A percentile compares a stretch with the other conserved stretches of the same genome.
Conservation (phyloP, 2,329 filamentous ascomycete genomes). For the Hymenoscyphus repandus region DNA sequence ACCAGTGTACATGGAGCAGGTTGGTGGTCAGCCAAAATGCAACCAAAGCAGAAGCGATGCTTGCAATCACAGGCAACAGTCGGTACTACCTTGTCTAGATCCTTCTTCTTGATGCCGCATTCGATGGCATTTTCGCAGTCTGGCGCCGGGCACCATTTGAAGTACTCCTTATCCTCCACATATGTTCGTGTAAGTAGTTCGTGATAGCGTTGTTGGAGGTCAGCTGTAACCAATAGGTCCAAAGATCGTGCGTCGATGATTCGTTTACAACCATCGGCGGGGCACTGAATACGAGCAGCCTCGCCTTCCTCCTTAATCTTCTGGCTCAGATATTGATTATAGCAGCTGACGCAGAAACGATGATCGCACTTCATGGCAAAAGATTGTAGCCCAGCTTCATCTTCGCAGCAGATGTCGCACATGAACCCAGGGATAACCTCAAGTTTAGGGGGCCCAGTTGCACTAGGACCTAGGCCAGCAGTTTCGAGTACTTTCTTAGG, state of each 20-base stretch:
- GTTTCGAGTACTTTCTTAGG: slow-evolving; percentile 74
- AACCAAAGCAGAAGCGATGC: slow-evolving; percentile 92
- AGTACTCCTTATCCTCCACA: slow-evolving; percentile 90
- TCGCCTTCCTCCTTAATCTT: slow-evolving; percentile 97
- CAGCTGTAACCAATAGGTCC: slow-evolving; percentile 62
- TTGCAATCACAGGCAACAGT: slow-evolving; percentile 83
- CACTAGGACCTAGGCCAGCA: slow-evolving; percentile 69
- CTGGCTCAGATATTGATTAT: slow-evolving; percentile 81
- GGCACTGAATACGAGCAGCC: slow-evolving; percentile 90
- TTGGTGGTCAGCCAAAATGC: slow-evolving; percentile 83
- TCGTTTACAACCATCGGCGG: slow-evolving; percentile 77
- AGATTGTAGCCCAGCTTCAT: slow-evolving; percentile 67
- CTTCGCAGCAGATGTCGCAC: slow-evolving; percentile 96
- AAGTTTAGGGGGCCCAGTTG: slow-evolving; percentile 59
- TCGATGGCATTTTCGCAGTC: slow-evolving; percentile 93
- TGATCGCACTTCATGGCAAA: slow-evolving; percentile 96
- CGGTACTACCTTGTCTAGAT: slow-evolving; percentile 78
- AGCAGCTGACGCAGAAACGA: slow-evolving; percentile 89
- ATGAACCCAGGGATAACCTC: slow-evolving; percentile 70
- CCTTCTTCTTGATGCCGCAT: slow-evolving; percentile 81
- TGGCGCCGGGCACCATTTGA: slow-evolving; percentile 98
- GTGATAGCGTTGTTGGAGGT: slow-evolving; percentile 63
- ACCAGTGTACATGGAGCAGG: slow-evolving; percentile 87
- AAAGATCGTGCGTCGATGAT: slow-evolving; percentile 90
- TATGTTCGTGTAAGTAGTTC: slow-evolving; percentile 88